These are phyloP conservation scores for Laguncularia racemosa DNA, from an alignment of 345 rosid species.

Conservation along the genomic window DNA sequence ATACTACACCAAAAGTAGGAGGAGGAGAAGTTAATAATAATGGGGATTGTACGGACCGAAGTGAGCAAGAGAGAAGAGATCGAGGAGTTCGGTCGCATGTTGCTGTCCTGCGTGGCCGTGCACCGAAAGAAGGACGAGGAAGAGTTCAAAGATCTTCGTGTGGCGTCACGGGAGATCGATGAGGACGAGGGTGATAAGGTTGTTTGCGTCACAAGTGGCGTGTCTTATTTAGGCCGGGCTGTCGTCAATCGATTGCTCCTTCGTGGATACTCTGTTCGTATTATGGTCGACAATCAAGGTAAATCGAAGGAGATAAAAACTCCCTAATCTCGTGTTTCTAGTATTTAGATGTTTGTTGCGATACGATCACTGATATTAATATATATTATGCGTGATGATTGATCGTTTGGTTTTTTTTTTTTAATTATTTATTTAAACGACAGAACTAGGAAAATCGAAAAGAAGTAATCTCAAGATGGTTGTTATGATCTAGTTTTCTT, in stretches of 20 bases:
- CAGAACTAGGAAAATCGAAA: not conserved
- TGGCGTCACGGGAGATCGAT: not conserved
- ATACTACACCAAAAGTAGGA: too few relatives aligned
- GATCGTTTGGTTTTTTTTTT: too few relatives aligned
- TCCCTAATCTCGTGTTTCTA: too few relatives aligned
- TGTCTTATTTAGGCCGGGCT: constrained; percentile 63
- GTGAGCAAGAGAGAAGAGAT: constrained; percentile 37
- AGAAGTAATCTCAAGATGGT: too few relatives aligned
- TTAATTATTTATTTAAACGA: not conserved
- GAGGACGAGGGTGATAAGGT: constrained; percentile 15
- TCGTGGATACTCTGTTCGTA: constrained; percentile 61
- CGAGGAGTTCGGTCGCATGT: constrained; percentile 40
- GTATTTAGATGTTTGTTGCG: too few relatives aligned
- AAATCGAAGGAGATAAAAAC: not conserved
- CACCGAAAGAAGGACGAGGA: constrained; percentile 31
- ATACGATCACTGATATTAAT: too few relatives aligned
- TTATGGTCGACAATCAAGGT: constrained; percentile 60
- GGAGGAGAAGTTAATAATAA: not conserved
- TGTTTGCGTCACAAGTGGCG: constrained; percentile 82
- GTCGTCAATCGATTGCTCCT: constrained; percentile 50
- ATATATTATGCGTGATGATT: not conserved
- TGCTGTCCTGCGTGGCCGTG: constrained; percentile 29
- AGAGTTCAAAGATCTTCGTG: constrained; percentile 11
- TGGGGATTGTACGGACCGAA: constrained; percentile 46
- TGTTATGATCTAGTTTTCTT: too few relatives aligned